These are phyloP conservation scores for Podospora pseudocomata DNA, from an alignment of 495 filamentous ascomycete species.

Conservation along the genomic window DNA sequence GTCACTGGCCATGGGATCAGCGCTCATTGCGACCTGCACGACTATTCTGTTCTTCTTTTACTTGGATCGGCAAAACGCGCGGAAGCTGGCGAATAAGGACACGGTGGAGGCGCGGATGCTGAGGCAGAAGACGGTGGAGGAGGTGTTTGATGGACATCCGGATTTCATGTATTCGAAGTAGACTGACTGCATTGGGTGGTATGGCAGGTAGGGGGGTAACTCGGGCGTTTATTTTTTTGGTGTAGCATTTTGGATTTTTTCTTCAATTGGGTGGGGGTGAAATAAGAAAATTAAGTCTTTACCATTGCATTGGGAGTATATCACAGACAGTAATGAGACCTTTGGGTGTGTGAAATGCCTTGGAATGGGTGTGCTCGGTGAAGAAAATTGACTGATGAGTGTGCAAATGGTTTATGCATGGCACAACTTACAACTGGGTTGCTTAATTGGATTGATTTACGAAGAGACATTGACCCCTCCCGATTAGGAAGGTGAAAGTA, in stretches of 20 bases:
- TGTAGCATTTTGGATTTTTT: too few species aligned
- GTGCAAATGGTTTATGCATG: too few species aligned
- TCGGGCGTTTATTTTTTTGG: too few species aligned
- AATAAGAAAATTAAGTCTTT: too few species aligned
- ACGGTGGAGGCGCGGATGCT: constrained; percentile 4
- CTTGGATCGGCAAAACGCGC: constrained; percentile 9
- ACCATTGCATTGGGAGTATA: too few species aligned
- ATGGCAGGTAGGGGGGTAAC: not conserved
- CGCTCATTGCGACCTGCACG: constrained; percentile 1
- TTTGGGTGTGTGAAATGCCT: too few species aligned
- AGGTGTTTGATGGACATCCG: constrained; percentile 17
- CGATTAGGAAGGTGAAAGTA: not conserved
- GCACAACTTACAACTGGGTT: too few species aligned
- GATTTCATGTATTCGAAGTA: constrained; percentile 19
- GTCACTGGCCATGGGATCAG: constrained; percentile 4
- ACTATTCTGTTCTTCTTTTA: constrained; percentile 5
- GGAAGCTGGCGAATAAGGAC: constrained; percentile 15
- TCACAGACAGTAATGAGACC: too few species aligned
- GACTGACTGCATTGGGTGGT: too few species aligned
- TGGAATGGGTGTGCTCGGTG: too few species aligned
- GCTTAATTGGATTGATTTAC: not conserved
- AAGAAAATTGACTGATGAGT: too few species aligned
- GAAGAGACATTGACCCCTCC: not conserved
- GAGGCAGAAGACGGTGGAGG: constrained; percentile 12
- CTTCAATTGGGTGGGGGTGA: too few species aligned